Conservation (phyloP, 305 asterid species). For the Fraxinus xanthoxyloides region DNA sequence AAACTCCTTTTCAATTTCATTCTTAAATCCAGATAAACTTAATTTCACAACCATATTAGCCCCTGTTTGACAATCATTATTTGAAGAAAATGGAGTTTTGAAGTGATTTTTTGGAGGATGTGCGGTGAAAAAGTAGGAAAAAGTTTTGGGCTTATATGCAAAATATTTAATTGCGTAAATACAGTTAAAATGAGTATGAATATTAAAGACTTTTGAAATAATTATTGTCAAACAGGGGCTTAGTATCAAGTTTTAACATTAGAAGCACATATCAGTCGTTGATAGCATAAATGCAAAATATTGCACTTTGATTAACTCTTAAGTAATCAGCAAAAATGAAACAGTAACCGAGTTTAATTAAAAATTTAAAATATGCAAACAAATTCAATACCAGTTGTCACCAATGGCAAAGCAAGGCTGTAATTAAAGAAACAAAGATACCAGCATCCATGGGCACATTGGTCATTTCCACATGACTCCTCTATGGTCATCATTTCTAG, state of each 20-base stretch:
- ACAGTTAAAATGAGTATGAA: too few species aligned
- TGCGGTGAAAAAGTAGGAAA: too few species aligned
- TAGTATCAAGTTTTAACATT: not conserved
- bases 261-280: not conserved
- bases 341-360: not conserved
- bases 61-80: too few species aligned
- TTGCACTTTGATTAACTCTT: not conserved
- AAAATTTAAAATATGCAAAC: not conserved
- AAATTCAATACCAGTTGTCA: slow-evolving; percentile 40
- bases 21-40: not conserved
- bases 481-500: slow-evolving; percentile 57
- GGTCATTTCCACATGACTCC: slow-evolving; percentile 76
- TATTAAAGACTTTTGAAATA: too few species aligned
- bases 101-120: too few species aligned
- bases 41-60: not conserved
- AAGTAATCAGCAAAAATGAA: not conserved
- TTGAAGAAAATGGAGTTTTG: too few species aligned
- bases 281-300: not conserved
- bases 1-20: not conserved
- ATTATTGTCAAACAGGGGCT: too few species aligned
- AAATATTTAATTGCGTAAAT: too few species aligned
- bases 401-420: slow-evolving; percentile 79
- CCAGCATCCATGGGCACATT: slow-evolving; percentile 56
- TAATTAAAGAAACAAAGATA: slow-evolving; percentile 54
- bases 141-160: too few species aligned